Percentiles rank a stretch among this genome's conserved stretches.
These are phyloP conservation scores for Datura wrightii DNA, from an alignment of 257 asterid genomes.

Conservation along the genomic window DNA sequence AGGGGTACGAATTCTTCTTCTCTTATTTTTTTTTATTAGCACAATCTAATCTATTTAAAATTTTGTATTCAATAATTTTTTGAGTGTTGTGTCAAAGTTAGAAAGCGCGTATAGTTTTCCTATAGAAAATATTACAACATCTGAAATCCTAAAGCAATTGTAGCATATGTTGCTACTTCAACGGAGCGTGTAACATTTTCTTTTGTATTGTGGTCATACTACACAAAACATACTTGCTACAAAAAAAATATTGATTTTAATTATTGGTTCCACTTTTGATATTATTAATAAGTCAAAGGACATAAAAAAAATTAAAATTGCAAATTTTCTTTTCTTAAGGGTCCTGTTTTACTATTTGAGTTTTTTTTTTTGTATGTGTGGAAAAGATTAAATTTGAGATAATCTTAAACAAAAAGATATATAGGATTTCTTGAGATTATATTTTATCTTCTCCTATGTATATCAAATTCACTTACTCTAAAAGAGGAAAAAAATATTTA, in stretches of 20 bases:
- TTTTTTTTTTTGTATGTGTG: not conserved
- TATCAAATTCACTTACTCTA: too few relatives aligned
- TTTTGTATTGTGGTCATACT: not conserved
- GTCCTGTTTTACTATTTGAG: not conserved
- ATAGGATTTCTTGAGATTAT: not conserved
- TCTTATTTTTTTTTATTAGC: too few relatives aligned
- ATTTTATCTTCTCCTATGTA: not conserved
- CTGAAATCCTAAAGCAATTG: too few relatives aligned
- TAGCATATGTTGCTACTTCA: too few relatives aligned
- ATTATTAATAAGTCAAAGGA: not conserved
- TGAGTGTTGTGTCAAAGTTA: too few relatives aligned
- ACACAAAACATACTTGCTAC: not conserved
- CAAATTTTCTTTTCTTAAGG: not conserved
- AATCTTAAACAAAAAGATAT: not conserved
- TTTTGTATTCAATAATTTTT: too few relatives aligned
- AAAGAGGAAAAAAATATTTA: not conserved
- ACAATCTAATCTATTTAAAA: too few relatives aligned
- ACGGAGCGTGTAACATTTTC: too few relatives aligned
- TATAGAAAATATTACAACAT: too few relatives aligned
- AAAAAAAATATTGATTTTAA: not conserved
- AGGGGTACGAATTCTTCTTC: too few relatives aligned
- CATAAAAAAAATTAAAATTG: not conserved
- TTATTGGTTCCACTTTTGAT: not conserved
- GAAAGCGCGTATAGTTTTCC: too few relatives aligned
- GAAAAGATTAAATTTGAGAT: not conserved